Conservation (phyloP, 768 basidiomycete species). For the Serendipita sp. region DNA sequence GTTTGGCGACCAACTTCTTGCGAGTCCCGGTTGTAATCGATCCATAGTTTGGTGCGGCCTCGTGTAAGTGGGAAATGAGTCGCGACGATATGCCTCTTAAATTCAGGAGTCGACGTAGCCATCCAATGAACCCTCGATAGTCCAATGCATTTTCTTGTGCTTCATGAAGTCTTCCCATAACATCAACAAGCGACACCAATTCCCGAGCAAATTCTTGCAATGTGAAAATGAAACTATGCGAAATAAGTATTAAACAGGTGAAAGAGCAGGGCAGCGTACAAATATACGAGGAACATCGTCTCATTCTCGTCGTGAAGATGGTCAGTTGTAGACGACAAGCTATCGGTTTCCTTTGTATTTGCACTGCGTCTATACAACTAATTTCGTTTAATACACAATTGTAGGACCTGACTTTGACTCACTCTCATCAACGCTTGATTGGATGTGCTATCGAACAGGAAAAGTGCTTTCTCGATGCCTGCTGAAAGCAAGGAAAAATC, state of each 20-base stretch:
- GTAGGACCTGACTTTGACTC: not conserved
- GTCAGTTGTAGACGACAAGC: constrained; percentile 2
- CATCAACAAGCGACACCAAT: constrained; percentile 62
- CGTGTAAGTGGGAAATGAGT: not conserved
- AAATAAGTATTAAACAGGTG: not conserved
- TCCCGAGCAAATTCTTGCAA: constrained; percentile 87
- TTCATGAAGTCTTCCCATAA: constrained; percentile 59
- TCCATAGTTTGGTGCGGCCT: not conserved
- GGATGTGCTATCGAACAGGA: constrained; percentile 64
- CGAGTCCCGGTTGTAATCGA: not conserved
- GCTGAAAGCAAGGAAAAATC: constrained; percentile 53
- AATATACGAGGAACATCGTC: constrained; percentile 77
- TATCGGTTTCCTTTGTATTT: not conserved
- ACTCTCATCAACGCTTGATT: constrained; percentile 62
- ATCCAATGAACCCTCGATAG: constrained; percentile 10
- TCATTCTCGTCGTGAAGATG: constrained; percentile 45
- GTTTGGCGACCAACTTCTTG: not conserved
- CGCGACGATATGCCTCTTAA: constrained; percentile 12
- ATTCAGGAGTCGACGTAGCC: not conserved
- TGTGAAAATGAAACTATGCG: constrained; percentile 82
- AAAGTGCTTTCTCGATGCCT: constrained; percentile 50
- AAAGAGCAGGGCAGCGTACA: constrained; percentile 36
- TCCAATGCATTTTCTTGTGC: constrained; percentile 39
- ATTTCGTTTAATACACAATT: not conserved
- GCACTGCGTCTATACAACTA: constrained; percentile 40